Evolutionary conservation across 495 filamentous ascomycete genomes (phyloP).

Genomic region (Venustampulla echinocandica): DNA sequence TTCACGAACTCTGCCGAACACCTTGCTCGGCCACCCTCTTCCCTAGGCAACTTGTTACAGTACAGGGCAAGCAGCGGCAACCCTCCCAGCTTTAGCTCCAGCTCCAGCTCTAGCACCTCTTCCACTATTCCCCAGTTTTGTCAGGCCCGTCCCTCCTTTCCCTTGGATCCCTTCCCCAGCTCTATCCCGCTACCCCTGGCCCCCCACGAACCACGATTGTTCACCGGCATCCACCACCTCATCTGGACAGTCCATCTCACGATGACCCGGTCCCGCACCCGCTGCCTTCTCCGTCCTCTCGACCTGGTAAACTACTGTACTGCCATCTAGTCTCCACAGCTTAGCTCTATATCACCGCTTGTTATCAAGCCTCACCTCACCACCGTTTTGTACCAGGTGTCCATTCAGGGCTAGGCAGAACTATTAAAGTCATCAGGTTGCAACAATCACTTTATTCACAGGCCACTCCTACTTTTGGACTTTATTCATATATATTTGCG

Average conservation of each 20-base stretch:
- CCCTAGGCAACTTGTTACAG: background rate
- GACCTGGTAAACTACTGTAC: too few relatives aligned
- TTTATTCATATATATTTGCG: background rate
- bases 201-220: too few relatives aligned
- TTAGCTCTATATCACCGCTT: conserved; percentile 4
- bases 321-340: conserved; percentile 9
- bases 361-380: conserved; percentile 14
- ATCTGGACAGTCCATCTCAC: background rate
- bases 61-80: too few relatives aligned
- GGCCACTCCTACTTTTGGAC: background rate
- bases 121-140: too few relatives aligned
- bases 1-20: conserved; percentile 1
- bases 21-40: background rate
- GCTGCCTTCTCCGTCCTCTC: background rate
- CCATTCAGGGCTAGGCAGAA: conserved; percentile 2
- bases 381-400: conserved; percentile 5
- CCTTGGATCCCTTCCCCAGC: background rate
- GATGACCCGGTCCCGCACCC: background rate
- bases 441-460: background rate
- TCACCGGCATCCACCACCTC: too few relatives aligned
- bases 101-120: background rate
- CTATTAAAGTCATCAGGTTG: conserved; percentile 15
- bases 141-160: too few relatives aligned
- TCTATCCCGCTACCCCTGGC: background rate
- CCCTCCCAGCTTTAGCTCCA: too few relatives aligned